A percentile compares a stretch with the other conserved stretches of the same genome.
Conservation (phyloP, 129 eudicot genomes). For the Erigeron canadensis region DNA sequence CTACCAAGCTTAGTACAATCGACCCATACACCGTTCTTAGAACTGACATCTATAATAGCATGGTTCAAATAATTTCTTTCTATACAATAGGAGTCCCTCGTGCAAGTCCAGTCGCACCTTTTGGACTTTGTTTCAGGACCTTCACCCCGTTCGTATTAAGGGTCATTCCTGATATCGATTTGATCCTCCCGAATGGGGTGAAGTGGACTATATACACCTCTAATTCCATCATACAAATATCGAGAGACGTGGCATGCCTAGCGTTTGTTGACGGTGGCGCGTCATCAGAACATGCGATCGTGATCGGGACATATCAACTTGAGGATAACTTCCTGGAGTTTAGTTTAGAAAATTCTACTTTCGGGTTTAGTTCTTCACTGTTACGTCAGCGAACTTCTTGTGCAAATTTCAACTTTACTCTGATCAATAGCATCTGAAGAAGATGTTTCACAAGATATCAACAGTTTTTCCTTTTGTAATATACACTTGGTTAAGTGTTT, state of each 20-base stretch:
- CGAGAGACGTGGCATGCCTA: slow-evolving; percentile 20
- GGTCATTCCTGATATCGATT: slow-evolving; percentile 34
- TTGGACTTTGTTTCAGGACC: not conserved
- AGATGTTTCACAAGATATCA: not conserved
- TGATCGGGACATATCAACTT: slow-evolving; percentile 38
- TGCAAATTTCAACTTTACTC: slow-evolving; percentile 24
- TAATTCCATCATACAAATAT: slow-evolving; percentile 17
- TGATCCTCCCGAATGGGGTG: slow-evolving; percentile 21
- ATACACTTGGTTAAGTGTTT: not conserved
- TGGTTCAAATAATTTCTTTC: not conserved
- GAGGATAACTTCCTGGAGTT: slow-evolving; percentile 36
- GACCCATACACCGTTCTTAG: slow-evolving; percentile 34
- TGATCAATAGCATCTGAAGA: not conserved
- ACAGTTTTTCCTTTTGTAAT: not conserved
- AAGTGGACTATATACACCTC: slow-evolving; percentile 24
- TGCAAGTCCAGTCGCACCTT: slow-evolving; percentile 8
- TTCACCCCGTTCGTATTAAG: not conserved
- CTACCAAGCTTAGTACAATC: slow-evolving; percentile 32
- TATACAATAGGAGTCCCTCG: slow-evolving; percentile 15
- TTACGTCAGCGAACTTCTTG: slow-evolving; percentile 26
- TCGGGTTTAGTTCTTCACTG: slow-evolving; percentile 27
- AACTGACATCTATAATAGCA: slow-evolving; percentile 23
- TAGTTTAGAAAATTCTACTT: slow-evolving; percentile 20
- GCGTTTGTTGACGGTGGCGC: slow-evolving; percentile 26
- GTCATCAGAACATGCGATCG: slow-evolving; percentile 22